phyloP scores from a whole-genome alignment of 2,329 filamentous ascomycete genomes.

The Pezicula neosporulosa region DNA sequence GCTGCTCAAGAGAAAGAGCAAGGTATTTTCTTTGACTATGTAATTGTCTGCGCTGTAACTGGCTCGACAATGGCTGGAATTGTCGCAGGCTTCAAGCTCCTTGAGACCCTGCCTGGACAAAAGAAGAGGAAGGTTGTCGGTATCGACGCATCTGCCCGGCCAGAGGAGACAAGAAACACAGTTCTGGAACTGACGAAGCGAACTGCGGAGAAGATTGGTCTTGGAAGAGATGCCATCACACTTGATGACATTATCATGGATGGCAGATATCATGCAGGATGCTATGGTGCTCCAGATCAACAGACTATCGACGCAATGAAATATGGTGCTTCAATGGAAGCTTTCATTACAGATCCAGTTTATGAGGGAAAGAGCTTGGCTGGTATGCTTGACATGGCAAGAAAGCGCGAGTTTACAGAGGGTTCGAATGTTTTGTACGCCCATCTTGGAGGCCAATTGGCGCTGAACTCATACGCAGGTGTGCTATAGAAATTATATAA shows the following conservation, averaged over 20 bases:
- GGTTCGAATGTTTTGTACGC: slow-evolving; percentile 68
- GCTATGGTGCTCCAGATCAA: slow-evolving; percentile 65
- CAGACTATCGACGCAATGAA: slow-evolving; percentile 65
- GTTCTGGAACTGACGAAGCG: slow-evolving; percentile 62
- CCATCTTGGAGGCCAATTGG: slow-evolving; percentile 67
- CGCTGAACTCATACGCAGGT: slow-evolving; percentile 59
- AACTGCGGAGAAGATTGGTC: slow-evolving; percentile 61
- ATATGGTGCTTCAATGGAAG: slow-evolving; percentile 65
- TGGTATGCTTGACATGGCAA: slow-evolving; percentile 67
- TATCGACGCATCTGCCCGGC: slow-evolving; percentile 62
- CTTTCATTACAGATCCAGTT: slow-evolving; percentile 71
- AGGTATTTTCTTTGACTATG: slow-evolving; percentile 63
- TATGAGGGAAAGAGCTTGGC: slow-evolving; percentile 75
- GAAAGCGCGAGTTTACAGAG: slow-evolving; percentile 51
- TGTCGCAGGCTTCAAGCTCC: slow-evolving; percentile 68
- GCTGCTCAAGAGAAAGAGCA: slow-evolving; percentile 56
- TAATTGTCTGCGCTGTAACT: slow-evolving; percentile 69
- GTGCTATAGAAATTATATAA: not conserved
- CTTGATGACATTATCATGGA: slow-evolving; percentile 61
- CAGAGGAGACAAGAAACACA: slow-evolving; percentile 59
- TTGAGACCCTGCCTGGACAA: slow-evolving; percentile 42
- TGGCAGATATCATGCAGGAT: slow-evolving; percentile 61
- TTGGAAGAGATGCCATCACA: slow-evolving; percentile 55
- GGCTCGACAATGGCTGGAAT: slow-evolving; percentile 70
- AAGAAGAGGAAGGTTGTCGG: slow-evolving; percentile 56